These are phyloP conservation scores for Cetradonia linearis DNA, from an alignment of 495 filamentous ascomycete genomes.

Conservation along the genomic window DNA sequence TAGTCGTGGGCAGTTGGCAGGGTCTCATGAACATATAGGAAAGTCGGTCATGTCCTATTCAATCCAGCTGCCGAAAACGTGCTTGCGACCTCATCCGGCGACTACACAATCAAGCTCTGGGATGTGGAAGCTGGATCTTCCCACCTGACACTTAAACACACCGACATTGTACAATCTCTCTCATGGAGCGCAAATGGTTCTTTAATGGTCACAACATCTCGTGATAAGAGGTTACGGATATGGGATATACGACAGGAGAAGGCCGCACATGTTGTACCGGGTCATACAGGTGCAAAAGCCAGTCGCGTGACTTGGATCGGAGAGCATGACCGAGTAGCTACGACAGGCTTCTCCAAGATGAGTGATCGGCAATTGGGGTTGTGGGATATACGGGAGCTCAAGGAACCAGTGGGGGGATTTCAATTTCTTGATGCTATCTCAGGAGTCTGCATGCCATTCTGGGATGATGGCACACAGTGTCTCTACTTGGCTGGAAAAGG, in stretches of 20 bases:
- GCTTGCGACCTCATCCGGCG: conserved; percentile 88
- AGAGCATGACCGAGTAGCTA: conserved; percentile 86
- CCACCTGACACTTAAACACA: conserved; percentile 65
- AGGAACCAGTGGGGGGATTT: conserved; percentile 80
- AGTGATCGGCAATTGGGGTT: conserved; percentile 91
- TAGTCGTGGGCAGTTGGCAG: neutral
- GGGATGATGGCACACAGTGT: conserved; percentile 91
- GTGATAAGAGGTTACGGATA: conserved; percentile 94
- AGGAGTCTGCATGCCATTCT: conserved; percentile 98
- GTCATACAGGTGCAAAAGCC: conserved; percentile 91
- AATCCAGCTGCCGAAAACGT: conserved; percentile 95
- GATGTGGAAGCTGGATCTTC: conserved; percentile 74
- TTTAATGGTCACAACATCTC: conserved; percentile 81
- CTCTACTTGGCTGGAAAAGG: conserved; percentile 94
- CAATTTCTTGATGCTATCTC: conserved; percentile 84
- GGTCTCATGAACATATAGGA: conserved; percentile 41
- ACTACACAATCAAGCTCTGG: conserved; percentile 93
- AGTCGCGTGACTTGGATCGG: conserved; percentile 94
- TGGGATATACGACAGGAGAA: conserved; percentile 95
- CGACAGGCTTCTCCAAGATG: conserved; percentile 96
- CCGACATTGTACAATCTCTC: conserved; percentile 85
- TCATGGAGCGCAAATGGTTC: conserved; percentile 93
- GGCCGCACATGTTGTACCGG: conserved; percentile 71
- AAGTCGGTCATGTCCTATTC: conserved; percentile 94
- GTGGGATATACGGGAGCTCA: conserved; percentile 79